Percentiles rank a stretch among this genome's conserved stretches.
Conservation (phyloP, 306 rosid genomes). For the Begonia peltatifolia region DNA sequence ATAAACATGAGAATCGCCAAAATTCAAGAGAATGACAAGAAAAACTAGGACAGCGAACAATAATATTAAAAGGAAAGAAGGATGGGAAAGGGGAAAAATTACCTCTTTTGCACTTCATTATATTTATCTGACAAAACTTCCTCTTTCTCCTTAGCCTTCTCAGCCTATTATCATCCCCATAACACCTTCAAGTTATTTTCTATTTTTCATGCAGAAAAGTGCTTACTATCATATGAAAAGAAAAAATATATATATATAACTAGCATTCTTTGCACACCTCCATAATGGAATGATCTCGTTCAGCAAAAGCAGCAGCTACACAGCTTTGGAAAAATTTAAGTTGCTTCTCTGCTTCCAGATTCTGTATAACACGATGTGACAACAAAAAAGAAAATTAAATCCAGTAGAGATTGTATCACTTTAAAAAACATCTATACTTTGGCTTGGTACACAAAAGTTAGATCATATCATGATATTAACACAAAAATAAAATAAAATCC, state of each 20-base stretch:
- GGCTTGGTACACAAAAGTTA: no score
- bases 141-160: slow-evolving; percentile 85
- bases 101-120: slow-evolving; percentile 53
- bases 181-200: slow-evolving; percentile 15
- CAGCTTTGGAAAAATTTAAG: slow-evolving; percentile 92
- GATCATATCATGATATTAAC: no score
- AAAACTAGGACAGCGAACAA: no score
- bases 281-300: slow-evolving; percentile 81
- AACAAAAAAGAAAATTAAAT: no score
- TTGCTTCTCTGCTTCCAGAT: slow-evolving; percentile 92
- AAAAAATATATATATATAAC: neutral
- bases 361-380: slow-evolving; percentile 21
- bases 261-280: slow-evolving; percentile 38
- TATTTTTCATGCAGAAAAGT: slow-evolving; percentile 8
- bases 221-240: neutral
- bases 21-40: no score
- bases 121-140: slow-evolving; percentile 44
- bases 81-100: neutral
- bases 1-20: no score
- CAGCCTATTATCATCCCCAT: slow-evolving; percentile 46
- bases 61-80: no score
- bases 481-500: no score
- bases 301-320: slow-evolving; percentile 90
- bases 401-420: no score
- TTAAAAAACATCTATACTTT: no score